phyloP scores from a whole-genome alignment of 768 basidiomycete species.

The Serendipita vermifera region DNA sequence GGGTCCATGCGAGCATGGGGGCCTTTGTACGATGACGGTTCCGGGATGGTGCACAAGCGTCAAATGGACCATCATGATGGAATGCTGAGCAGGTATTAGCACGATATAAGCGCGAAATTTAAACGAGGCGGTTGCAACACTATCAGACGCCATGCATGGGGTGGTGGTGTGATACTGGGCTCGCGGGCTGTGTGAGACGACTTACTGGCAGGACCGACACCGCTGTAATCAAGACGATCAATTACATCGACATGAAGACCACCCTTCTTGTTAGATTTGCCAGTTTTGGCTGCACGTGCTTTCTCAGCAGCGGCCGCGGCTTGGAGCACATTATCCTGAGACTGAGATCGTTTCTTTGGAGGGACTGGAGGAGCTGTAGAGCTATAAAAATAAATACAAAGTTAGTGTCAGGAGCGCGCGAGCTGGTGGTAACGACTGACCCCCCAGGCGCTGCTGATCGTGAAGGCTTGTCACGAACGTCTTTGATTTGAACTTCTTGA shows the following conservation, averaged over 20 bases:
- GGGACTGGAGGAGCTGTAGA: constrained; percentile 19
- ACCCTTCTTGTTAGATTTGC: constrained; percentile 47
- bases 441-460: constrained; percentile 36
- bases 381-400: constrained; percentile 20
- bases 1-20: constrained; percentile 69
- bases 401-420: constrained; percentile 17
- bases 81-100: constrained; percentile 43
- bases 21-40: constrained; percentile 69
- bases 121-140: constrained; percentile 1
- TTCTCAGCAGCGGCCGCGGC: constrained; percentile 32
- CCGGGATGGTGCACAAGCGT: constrained; percentile 82
- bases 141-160: not conserved
- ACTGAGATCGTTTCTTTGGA: constrained; percentile 33
- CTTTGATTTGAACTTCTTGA: constrained; percentile 32
- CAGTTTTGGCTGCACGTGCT: constrained; percentile 31
- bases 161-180: not conserved
- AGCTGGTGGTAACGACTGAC: constrained; percentile 20
- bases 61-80: constrained; percentile 86
- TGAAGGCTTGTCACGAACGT: constrained; percentile 41
- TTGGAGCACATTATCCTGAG: constrained; percentile 35
- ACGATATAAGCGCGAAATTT: constrained; percentile 9
- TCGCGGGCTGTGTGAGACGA: constrained; percentile 15
- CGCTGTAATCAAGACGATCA: constrained; percentile 75
- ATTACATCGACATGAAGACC: constrained; percentile 80
- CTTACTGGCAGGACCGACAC: constrained; percentile 65